Percentiles rank a stretch among this genome's conserved stretches.
Evolutionary conservation across 139 green algal species (phyloP).

Genomic region (Chlamydomonas sphaeroides): DNA sequence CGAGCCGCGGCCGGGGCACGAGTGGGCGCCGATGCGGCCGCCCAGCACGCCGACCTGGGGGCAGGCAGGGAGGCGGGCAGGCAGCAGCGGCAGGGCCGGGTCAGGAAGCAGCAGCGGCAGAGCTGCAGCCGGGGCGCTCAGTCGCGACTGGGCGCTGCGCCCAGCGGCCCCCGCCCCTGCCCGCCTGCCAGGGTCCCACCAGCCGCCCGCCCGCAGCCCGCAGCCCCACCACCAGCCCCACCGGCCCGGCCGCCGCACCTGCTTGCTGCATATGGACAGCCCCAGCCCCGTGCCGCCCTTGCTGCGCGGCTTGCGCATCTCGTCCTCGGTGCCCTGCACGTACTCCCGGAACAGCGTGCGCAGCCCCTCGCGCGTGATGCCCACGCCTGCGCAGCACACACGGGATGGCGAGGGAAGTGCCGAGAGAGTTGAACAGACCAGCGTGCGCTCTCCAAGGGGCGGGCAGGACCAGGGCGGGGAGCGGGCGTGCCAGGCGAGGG

Average conservation of each 20-base stretch:
- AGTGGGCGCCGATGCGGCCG: constrained; percentile 80
- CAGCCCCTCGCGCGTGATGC: constrained; percentile 66
- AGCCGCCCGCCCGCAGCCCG: too few species aligned
- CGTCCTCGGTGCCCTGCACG: constrained; percentile 80
- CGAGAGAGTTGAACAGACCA: neutral
- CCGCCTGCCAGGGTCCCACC: too few species aligned
- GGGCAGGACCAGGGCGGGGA: neutral
- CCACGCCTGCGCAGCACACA: constrained; percentile 56
- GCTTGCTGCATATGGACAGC: constrained; percentile 82
- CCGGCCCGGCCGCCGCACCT: too few species aligned
- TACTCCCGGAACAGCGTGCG: constrained; percentile 80
- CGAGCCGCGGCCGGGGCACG: constrained; percentile 55
- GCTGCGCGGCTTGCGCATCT: constrained; percentile 72
- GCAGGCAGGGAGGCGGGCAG: neutral
- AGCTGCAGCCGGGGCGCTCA: too few species aligned
- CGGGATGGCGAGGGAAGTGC: neutral
- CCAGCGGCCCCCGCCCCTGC: too few species aligned
- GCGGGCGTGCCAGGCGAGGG: too few species aligned
- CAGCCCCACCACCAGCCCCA: too few species aligned
- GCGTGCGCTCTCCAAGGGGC: neutral
- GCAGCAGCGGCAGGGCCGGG: neutral
- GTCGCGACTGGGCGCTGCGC: too few species aligned
- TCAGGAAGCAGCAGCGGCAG: too few species aligned
- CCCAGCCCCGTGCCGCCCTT: constrained; percentile 32
- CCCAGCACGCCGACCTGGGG: constrained; percentile 77